phyloP scores from a whole-genome alignment of 2,329 filamentous ascomycete genomes.

The Colletotrichum costaricense region DNA sequence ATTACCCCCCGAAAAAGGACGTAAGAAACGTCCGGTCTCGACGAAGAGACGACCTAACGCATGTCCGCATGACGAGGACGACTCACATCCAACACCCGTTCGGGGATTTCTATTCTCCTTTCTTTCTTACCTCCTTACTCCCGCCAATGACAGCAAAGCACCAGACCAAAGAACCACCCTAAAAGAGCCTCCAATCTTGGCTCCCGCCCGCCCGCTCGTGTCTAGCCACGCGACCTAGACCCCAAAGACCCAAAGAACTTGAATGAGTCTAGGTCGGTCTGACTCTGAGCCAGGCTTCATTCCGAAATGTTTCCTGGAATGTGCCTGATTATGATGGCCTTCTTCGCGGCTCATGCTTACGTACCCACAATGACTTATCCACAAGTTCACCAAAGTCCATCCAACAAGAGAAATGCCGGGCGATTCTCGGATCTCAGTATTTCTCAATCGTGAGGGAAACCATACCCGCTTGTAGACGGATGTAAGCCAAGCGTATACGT shows the following conservation, averaged over 20 bases:
- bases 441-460: not conserved
- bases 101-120: not conserved
- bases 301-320: no score
- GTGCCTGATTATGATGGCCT: no score
- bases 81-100: not conserved
- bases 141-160: not conserved
- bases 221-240: not conserved
- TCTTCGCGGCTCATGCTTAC: not conserved
- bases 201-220: constrained; percentile 17
- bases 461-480: not conserved
- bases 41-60: not conserved
- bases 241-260: not conserved
- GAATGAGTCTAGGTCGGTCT: not conserved
- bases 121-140: not conserved
- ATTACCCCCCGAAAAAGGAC: not conserved
- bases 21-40: not conserved
- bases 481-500: no score
- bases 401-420: not conserved
- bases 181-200: constrained; percentile 34
- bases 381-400: not conserved
- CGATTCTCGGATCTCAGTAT: not conserved
- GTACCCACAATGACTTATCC: not conserved
- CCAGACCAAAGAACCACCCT: not conserved
- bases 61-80: not conserved
- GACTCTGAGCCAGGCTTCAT: not conserved